phyloP scores from a whole-genome alignment of 2,329 filamentous ascomycete species.

The Spiromastix sp. region DNA sequence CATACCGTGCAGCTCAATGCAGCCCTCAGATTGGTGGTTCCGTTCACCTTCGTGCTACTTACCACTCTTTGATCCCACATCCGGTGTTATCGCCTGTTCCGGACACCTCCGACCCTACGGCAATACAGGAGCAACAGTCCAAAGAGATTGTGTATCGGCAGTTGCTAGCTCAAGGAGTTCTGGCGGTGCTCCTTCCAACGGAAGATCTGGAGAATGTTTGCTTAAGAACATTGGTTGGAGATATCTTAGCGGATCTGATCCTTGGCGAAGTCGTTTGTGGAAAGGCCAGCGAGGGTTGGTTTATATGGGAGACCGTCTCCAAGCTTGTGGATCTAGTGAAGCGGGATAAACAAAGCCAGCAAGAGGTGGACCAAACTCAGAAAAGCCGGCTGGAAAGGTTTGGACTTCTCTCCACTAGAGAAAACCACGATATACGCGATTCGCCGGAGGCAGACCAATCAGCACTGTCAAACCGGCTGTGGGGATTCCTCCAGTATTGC shows the following conservation, averaged over 20 bases:
- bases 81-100: constrained; percentile 73
- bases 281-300: constrained; percentile 76
- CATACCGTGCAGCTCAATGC: constrained; percentile 59
- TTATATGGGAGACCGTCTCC: constrained; percentile 74
- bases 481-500: constrained; percentile 42
- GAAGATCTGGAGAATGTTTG: constrained; percentile 87
- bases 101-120: constrained; percentile 39
- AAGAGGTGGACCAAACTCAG: constrained; percentile 22
- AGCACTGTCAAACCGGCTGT: constrained; percentile 32
- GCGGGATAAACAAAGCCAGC: constrained; percentile 14
- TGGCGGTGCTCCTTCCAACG: constrained; percentile 78
- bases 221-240: constrained; percentile 69
- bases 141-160: constrained; percentile 81
- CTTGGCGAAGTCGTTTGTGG: constrained; percentile 71
- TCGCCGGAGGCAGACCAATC: constrained; percentile 23
- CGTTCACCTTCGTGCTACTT: constrained; percentile 57
- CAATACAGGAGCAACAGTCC: constrained; percentile 52
- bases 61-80: constrained; percentile 74
- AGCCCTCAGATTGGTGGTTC: constrained; percentile 50
- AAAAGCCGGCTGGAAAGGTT: constrained; percentile 44
- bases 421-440: constrained; percentile 16
- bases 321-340: constrained; percentile 50
- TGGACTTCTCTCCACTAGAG: constrained; percentile 40
- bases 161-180: constrained; percentile 68
- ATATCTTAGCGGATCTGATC: constrained; percentile 84